Percentiles rank a stretch among this genome's conserved stretches.
These are phyloP conservation scores for Trichosanthes truncata DNA, from an alignment of 306 rosid species.

Conservation along the genomic window DNA sequence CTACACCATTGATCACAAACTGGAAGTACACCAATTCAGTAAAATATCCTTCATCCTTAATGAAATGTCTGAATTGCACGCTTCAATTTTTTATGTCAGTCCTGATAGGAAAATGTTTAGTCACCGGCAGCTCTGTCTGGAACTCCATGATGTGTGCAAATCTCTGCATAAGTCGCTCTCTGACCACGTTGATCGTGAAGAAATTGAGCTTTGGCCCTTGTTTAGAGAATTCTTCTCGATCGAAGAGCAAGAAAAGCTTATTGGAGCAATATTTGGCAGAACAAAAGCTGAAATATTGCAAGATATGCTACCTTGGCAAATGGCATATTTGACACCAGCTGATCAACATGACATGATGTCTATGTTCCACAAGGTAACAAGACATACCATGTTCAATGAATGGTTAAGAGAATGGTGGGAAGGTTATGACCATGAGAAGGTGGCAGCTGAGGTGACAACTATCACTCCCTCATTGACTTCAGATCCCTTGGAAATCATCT, in stretches of 20 bases:
- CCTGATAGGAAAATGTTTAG: conserved; percentile 28
- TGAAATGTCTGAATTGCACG: conserved; percentile 42
- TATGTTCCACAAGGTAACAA: conserved; percentile 68
- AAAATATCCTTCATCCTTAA: conserved; percentile 53
- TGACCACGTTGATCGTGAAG: conserved; percentile 68
- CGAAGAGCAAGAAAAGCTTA: conserved; percentile 64
- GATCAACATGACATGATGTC: conserved; percentile 70
- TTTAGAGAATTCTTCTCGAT: conserved; percentile 59
- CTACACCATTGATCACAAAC: conserved; percentile 74
- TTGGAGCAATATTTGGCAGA: conserved; percentile 86
- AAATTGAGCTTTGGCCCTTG: conserved; percentile 70
- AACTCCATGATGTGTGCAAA: conserved; percentile 62
- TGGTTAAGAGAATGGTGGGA: conserved; percentile 96
- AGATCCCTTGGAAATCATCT: conserved; percentile 67
- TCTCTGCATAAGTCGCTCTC: conserved; percentile 48
- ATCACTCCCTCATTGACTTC: conserved; percentile 28
- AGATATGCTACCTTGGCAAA: conserved; percentile 92
- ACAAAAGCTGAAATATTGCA: conserved; percentile 62
- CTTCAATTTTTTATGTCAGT: conserved; percentile 31
- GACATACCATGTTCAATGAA: conserved; percentile 80
- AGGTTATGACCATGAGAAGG: conserved; percentile 44
- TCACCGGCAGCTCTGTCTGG: conserved; percentile 41
- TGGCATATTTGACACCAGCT: conserved; percentile 64
- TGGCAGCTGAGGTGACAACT: conserved; percentile 27
- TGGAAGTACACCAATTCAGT: conserved; percentile 47